Conservation (phyloP, 2,329 filamentous ascomycete species). For the Penicillium olsonii region DNA sequence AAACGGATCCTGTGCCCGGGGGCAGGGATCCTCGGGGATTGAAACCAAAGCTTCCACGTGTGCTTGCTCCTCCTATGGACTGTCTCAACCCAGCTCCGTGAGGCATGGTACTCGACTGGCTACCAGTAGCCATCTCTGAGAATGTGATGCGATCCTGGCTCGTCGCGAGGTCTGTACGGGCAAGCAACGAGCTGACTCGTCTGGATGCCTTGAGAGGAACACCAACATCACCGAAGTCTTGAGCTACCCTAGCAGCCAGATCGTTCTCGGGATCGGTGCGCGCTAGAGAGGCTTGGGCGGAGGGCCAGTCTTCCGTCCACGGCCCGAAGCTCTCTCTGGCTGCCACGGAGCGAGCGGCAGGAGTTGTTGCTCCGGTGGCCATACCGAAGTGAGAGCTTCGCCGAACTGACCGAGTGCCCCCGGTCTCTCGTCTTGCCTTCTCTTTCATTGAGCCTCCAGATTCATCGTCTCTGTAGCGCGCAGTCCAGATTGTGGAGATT, state of each 20-base stretch:
- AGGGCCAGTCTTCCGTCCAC: conserved; percentile 38
- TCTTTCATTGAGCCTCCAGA: conserved; percentile 47
- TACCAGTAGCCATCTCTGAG: conserved; percentile 64
- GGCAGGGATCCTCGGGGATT: conserved; percentile 59
- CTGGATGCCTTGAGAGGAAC: conserved; percentile 65
- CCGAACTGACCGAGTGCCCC: conserved; percentile 66
- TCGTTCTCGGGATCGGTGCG: conserved; percentile 53
- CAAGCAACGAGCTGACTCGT: conserved; percentile 87
- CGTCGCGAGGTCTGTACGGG: conserved; percentile 80
- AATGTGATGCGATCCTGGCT: conserved; percentile 82
- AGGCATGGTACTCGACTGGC: conserved; percentile 33
- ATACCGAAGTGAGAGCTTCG: conserved; percentile 65
- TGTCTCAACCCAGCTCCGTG: conserved; percentile 59
- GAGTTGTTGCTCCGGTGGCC: conserved; percentile 73
- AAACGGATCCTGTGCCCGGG: conserved; percentile 48
- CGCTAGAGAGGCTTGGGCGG: conserved; percentile 7
- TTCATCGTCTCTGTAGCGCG: conserved; percentile 73
- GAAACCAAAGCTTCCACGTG: conserved; percentile 62
- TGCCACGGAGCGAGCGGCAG: conserved; percentile 63
- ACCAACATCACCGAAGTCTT: conserved; percentile 60
- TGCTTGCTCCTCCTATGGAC: conserved; percentile 70
- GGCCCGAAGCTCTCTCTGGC: conserved; percentile 76
- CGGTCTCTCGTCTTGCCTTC: conserved; percentile 53
- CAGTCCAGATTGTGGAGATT: conserved; percentile 81
- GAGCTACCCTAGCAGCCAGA: conserved; percentile 70